Conservation (phyloP, 2,329 filamentous ascomycete species). For the Apiospora pterosperma region DNA sequence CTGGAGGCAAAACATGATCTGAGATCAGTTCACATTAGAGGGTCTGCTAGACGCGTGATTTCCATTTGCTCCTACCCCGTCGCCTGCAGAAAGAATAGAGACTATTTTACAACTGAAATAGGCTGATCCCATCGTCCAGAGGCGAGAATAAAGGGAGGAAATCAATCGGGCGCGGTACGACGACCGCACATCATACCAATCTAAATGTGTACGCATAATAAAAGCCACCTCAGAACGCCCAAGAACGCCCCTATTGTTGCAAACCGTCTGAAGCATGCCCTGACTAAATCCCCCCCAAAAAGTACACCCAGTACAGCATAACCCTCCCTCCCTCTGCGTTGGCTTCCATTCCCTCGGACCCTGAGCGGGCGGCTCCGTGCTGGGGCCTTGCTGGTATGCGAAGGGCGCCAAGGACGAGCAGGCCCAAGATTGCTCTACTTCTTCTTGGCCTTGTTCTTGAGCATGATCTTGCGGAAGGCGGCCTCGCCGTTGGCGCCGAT, state of each 20-base stretch:
- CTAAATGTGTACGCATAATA: background rate
- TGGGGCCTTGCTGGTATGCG: background rate
- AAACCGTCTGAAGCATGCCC: background rate
- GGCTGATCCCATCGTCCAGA: no score
- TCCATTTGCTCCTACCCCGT: background rate
- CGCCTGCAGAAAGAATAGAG: background rate
- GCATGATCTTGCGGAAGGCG: slow-evolving; percentile 63
- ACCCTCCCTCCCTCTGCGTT: background rate
- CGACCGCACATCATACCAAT: background rate
- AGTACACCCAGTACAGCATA: background rate
- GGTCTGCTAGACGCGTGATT: no score
- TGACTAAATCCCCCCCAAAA: background rate
- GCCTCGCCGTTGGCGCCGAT: slow-evolving; percentile 62
- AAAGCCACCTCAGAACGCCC: background rate
- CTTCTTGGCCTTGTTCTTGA: slow-evolving; percentile 54
- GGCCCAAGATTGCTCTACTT: slow-evolving; percentile 7
- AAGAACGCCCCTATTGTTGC: background rate
- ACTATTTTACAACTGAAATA: background rate
- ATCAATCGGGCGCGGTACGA: no score
- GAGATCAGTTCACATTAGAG: no score
- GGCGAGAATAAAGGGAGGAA: background rate
- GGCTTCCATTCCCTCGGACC: no score
- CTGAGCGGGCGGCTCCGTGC: background rate
- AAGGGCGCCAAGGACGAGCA: background rate
- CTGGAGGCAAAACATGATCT: no score